phyloP scores from a whole-genome alignment of 1,284 basidiomycete species.

The Meripilus lineatus region DNA sequence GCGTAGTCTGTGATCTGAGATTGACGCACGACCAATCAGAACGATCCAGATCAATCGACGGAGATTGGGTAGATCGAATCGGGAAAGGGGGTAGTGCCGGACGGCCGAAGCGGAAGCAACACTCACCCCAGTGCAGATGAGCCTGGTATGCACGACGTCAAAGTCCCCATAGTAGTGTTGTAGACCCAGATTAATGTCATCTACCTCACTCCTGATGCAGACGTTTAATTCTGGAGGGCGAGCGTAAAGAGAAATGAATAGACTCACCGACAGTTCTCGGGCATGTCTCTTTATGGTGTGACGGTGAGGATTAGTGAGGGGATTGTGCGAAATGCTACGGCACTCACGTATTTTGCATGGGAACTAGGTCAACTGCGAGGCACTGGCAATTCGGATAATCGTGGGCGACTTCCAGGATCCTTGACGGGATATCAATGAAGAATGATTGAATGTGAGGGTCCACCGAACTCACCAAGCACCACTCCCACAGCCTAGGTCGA shows the following conservation, averaged over 20 bases:
- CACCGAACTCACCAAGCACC: slow-evolving; percentile 57
- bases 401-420: slow-evolving; percentile 69
- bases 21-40: slow-evolving; percentile 8
- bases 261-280: slow-evolving; percentile 61
- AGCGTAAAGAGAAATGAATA: background rate
- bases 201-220: slow-evolving; percentile 68
- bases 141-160: slow-evolving; percentile 66
- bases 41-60: slow-evolving; percentile 14
- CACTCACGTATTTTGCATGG: slow-evolving; percentile 66
- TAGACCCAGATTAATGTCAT: slow-evolving; percentile 77
- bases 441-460: background rate
- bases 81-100: background rate
- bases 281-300: slow-evolving; percentile 46
- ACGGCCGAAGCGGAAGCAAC: slow-evolving; percentile 8
- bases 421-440: slow-evolving; percentile 24
- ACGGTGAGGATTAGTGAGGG: slow-evolving; percentile 10
- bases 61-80: slow-evolving; percentile 18
- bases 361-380: slow-evolving; percentile 73
- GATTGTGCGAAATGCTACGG: slow-evolving; percentile 4
- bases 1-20: slow-evolving; percentile 64
- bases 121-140: slow-evolving; percentile 67
- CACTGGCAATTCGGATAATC: slow-evolving; percentile 66
- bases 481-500: slow-evolving; percentile 78
- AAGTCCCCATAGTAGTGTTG: slow-evolving; percentile 76
- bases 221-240: no score